These are phyloP conservation scores for Penicillium sclerotigenum DNA, from an alignment of 2,329 filamentous ascomycete species.

Conservation along the genomic window DNA sequence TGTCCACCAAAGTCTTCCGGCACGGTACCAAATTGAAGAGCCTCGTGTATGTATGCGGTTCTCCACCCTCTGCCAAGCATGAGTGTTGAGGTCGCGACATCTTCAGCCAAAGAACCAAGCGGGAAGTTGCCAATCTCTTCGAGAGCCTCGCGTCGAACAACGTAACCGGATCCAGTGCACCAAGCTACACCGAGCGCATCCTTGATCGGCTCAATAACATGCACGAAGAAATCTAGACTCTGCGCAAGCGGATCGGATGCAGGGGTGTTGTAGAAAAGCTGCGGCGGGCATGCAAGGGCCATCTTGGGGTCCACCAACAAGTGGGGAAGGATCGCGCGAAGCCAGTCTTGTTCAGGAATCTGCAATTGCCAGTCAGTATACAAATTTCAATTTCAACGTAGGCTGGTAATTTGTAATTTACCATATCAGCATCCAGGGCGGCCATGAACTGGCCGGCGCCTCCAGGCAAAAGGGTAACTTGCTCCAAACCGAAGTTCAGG, in stretches of 20 bases:
- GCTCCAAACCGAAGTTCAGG: constrained; percentile 58
- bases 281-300: constrained; percentile 59
- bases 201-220: constrained; percentile 49
- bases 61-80: constrained; percentile 62
- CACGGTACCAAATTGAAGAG: constrained; percentile 57
- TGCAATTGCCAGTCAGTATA: constrained; percentile 26
- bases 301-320: constrained; percentile 55
- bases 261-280: constrained; percentile 63
- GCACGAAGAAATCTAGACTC: constrained; percentile 58
- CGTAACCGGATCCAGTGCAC: constrained; percentile 64
- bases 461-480: constrained; percentile 51
- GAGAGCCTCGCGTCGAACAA: constrained; percentile 58
- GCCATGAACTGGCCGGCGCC: constrained; percentile 59
- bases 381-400: background rate
- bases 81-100: constrained; percentile 57
- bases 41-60: constrained; percentile 59
- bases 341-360: constrained; percentile 60
- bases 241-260: constrained; percentile 57
- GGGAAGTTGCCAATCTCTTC: constrained; percentile 62
- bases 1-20: constrained; percentile 37
- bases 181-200: constrained; percentile 54
- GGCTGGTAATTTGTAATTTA: constrained; percentile 13
- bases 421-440: constrained; percentile 65
- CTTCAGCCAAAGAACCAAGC: constrained; percentile 58
- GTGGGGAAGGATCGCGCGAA: constrained; percentile 59